A percentile compares a stretch with the other conserved stretches of the same genome.
These are phyloP conservation scores for Psidium guajava DNA, from an alignment of 345 rosid species.

Conservation along the genomic window DNA sequence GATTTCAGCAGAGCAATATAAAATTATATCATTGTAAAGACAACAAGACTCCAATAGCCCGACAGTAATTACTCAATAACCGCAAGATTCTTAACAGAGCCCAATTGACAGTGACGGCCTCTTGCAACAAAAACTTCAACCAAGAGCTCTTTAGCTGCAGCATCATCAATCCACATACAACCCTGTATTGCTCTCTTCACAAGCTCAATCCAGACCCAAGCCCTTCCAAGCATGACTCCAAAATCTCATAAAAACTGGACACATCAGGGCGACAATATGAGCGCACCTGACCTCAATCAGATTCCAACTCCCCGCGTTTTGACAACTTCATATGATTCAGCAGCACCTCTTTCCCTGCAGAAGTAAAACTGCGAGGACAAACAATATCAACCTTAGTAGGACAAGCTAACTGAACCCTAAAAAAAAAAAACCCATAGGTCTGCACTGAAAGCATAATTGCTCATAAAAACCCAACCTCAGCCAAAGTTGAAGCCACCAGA, in stretches of 20 bases:
- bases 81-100: not conserved
- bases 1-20: not conserved
- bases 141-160: not conserved
- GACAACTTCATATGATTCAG: not conserved
- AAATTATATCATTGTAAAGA: not conserved
- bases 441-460: not conserved
- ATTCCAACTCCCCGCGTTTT: not conserved
- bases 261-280: not conserved
- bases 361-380: not conserved
- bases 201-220: not conserved
- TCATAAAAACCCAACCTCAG: slow-evolving; percentile 19
- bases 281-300: not conserved
- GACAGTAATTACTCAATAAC: not conserved
- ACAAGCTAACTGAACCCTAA: not conserved
- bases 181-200: not conserved
- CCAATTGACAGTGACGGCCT: not conserved
- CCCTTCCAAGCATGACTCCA: not conserved
- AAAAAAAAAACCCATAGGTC: not conserved
- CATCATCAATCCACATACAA: not conserved
- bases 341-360: not conserved
- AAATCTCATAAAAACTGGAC: not conserved
- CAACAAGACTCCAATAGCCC: not conserved
- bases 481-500: slow-evolving; percentile 66
- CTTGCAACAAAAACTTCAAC: not conserved
- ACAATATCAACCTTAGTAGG: not conserved